Evolutionary conservation across 2,329 filamentous ascomycete species (phyloP).

Genomic region (Neoscytalidium dimidiatum): DNA sequence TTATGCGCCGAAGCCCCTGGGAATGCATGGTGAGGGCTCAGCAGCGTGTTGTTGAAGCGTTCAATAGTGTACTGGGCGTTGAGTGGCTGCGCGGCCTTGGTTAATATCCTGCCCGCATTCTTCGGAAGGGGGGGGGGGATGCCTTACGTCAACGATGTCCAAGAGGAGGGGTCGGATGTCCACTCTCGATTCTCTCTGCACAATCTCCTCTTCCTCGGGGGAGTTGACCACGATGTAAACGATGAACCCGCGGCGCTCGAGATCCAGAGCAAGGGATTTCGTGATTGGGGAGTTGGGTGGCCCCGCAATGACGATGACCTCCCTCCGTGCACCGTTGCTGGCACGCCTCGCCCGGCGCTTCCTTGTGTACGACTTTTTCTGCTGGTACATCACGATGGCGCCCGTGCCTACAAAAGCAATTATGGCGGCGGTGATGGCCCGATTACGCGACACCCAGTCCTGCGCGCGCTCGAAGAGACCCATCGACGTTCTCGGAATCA

Average conservation of each 20-base stretch:
- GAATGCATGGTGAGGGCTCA: slow-evolving; percentile 73
- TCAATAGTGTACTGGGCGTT: slow-evolving; percentile 69
- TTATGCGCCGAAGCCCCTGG: slow-evolving; percentile 74
- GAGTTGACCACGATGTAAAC: slow-evolving; percentile 87
- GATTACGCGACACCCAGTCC: slow-evolving; percentile 73
- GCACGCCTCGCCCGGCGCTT: slow-evolving; percentile 78
- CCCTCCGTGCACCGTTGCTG: slow-evolving; percentile 78
- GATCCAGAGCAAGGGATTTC: slow-evolving; percentile 77
- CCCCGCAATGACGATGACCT: slow-evolving; percentile 88
- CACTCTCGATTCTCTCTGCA: slow-evolving; percentile 73
- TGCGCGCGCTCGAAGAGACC: slow-evolving; percentile 60
- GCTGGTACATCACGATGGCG: slow-evolving; percentile 59
- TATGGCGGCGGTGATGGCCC: slow-evolving; percentile 70
- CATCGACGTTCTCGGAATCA: slow-evolving; percentile 35
- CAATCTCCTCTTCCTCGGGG: slow-evolving; percentile 79
- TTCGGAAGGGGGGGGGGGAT: background rate
- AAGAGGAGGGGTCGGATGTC: slow-evolving; percentile 83
- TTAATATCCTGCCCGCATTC: slow-evolving; percentile 21
- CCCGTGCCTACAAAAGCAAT: slow-evolving; percentile 71
- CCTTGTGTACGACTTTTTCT: slow-evolving; percentile 59
- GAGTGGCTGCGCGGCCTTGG: slow-evolving; percentile 57
- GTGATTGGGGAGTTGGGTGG: slow-evolving; percentile 82
- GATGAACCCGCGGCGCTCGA: slow-evolving; percentile 89
- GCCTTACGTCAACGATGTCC: slow-evolving; percentile 75
- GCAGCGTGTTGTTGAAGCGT: slow-evolving; percentile 70